Percentiles rank a stretch among this genome's conserved stretches.
Conservation (phyloP, 768 basidiomycete genomes). For the Russula ochroleuca region DNA sequence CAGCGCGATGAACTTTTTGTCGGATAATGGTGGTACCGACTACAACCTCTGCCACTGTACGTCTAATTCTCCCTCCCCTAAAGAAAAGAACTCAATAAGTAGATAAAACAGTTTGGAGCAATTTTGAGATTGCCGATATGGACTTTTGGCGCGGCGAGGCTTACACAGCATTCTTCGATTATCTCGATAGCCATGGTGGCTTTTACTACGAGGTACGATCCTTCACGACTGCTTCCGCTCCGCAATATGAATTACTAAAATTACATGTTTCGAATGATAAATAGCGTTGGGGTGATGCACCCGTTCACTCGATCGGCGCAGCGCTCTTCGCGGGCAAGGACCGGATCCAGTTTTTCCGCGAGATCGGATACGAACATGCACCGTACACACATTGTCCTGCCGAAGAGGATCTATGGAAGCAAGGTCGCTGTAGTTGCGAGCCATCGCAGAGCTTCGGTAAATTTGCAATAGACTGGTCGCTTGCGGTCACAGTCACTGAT, state of each 20-base stretch:
- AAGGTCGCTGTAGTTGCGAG: constrained; percentile 48
- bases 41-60: constrained; percentile 77
- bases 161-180: constrained; percentile 79
- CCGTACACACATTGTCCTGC: constrained; percentile 59
- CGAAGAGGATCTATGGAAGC: constrained; percentile 36
- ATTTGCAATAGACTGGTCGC: not conserved
- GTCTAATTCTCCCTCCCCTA: constrained; percentile 18
- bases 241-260: not conserved
- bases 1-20: constrained; percentile 71
- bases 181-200: constrained; percentile 73
- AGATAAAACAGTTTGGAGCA: constrained; percentile 74
- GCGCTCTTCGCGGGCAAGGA: constrained; percentile 69
- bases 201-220: constrained; percentile 78
- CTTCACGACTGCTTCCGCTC: constrained; percentile 28
- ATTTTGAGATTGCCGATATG: constrained; percentile 86
- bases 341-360: constrained; percentile 76
- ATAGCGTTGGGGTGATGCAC: constrained; percentile 82
- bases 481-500: not conserved
- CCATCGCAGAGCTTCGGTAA: constrained; percentile 53
- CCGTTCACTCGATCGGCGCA: constrained; percentile 80
- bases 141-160: constrained; percentile 81
- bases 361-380: constrained; percentile 82
- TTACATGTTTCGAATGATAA: not conserved
- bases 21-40: constrained; percentile 60
- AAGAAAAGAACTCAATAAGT: not conserved